phyloP scores from a whole-genome alignment of 345 rosid species.

The Eucalyptus polybractea region DNA sequence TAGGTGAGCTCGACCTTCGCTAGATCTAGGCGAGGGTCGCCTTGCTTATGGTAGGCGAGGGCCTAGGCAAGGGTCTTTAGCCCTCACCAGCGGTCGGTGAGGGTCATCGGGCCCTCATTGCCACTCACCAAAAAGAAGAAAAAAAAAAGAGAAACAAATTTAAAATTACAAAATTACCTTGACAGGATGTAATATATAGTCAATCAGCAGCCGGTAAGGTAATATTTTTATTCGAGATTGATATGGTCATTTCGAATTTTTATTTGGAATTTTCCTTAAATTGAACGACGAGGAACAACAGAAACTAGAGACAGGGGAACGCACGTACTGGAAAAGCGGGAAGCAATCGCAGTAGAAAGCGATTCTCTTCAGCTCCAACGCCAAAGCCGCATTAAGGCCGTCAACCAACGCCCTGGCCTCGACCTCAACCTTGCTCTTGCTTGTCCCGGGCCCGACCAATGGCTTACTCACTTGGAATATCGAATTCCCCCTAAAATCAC shows the following conservation, averaged over 20 bases:
- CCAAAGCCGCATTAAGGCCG: conserved; percentile 46
- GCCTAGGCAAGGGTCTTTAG: too few relatives aligned
- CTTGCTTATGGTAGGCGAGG: fast-evolving
- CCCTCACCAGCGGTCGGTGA: fast-evolving
- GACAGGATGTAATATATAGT: fast-evolving
- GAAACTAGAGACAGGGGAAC: conserved; percentile 1
- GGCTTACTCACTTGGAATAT: conserved; percentile 10
- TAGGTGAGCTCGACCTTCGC: fast-evolving
- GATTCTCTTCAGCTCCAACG: conserved; percentile 40
- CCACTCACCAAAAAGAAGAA: fast-evolving
- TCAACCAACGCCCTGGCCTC: conserved; percentile 42
- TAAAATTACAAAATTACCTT: too few relatives aligned
- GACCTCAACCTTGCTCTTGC: conserved; percentile 5
- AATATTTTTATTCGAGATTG: fast-evolving
- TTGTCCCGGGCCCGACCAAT: conserved; percentile 9
- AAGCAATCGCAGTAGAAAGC: conserved; percentile 23
- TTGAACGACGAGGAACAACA: background rate
- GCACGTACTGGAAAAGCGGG: conserved; percentile 41
- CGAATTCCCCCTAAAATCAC: conserved; percentile 10
- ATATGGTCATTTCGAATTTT: fast-evolving
- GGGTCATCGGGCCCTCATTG: fast-evolving
- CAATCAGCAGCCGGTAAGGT: fast-evolving
- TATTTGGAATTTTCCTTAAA: too few relatives aligned
- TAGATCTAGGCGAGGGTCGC: fast-evolving
- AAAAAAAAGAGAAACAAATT: fast-evolving